Base-by-base conservation (phyloP, 768 basidiomycete genomes). In the Tubosaeta sp. region DNA sequence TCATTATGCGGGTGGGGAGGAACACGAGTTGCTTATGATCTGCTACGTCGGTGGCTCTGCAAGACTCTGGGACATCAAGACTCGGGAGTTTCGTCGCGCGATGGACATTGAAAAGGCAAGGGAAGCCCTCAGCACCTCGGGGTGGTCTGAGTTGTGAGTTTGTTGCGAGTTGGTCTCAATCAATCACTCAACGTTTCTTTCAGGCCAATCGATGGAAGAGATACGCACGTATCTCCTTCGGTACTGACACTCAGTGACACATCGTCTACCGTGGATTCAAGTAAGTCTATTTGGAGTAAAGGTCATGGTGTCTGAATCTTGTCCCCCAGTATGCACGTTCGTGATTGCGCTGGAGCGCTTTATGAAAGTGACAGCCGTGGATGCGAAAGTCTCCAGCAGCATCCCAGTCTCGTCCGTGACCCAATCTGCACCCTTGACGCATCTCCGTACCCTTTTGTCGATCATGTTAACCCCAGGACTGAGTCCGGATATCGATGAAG, bases 61-160 rank as follows among this genome's bases (percentile, higher is more conserved):
- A 1, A 76, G 96, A 36, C 69, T 94, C 2, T 99, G 96, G 93
- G 90, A 97, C 59, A 72, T 85, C 14, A 80, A 82, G 54, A 87
- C 84, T 0, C 78, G 79, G 50, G 94, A 96, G 59, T 86, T 98
- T 58, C 80, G 91, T 77, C 73, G 95, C 44, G 89, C 92, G 0
- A 90, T 90, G 79, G 76, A 76, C 6, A 57, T 74, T 8, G 86
- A 86, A 36, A 93, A 88, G 62, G 91, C 86, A 0, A 79, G 82
- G 44, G 91, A 92, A 44, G 73, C 92, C 49, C 59, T 95, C 5
- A 65, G 63, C 2, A 78, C 87, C 61, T 84, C 86, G 0, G 80
- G 79, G 1, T 98, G 94, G 95, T 67, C 69, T 16, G 76, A 83
- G 46, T 61, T 87, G 95, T 94, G 59, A 42, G 73, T 55, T 6